Conservation (phyloP, 106 monocot species). For the Acorus gramineus region DNA sequence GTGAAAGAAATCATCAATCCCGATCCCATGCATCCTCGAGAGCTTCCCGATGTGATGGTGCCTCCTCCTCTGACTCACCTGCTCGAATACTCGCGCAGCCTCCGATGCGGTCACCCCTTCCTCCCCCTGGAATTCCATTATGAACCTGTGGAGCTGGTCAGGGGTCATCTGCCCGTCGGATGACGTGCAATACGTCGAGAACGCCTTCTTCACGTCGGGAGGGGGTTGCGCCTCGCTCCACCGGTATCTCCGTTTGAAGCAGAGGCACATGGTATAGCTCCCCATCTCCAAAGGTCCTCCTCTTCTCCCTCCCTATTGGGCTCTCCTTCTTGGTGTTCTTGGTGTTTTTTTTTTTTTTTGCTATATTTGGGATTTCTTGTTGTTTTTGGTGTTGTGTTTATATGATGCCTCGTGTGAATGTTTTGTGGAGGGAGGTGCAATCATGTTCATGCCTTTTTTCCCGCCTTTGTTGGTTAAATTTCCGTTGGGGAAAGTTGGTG, state of each 20-base stretch:
- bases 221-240: constrained; percentile 54
- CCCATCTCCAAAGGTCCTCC: constrained; percentile 19
- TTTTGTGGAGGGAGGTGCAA: too few species aligned
- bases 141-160: constrained; percentile 58
- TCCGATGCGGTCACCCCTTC: constrained; percentile 14
- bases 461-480: too few species aligned
- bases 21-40: constrained; percentile 14
- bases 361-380: too few species aligned
- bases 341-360: too few species aligned
- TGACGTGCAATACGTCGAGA: constrained; percentile 23
- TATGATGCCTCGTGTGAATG: too few species aligned
- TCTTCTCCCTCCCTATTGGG: neutral
- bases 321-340: too few species aligned
- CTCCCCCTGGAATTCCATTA: constrained; percentile 30
- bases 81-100: constrained; percentile 52
- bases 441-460: too few species aligned
- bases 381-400: too few species aligned
- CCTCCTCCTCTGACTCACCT: constrained; percentile 24
- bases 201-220: constrained; percentile 43
- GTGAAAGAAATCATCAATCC: constrained; percentile 62
- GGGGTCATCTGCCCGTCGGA: constrained; percentile 35
- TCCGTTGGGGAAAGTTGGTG: too few species aligned
- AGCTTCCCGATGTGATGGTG: constrained; percentile 16
- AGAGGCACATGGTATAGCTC: constrained; percentile 67
- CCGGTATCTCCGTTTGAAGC: constrained; percentile 78